Conservation (phyloP, 768 basidiomycete species). For the Calocybe gangraenosa region DNA sequence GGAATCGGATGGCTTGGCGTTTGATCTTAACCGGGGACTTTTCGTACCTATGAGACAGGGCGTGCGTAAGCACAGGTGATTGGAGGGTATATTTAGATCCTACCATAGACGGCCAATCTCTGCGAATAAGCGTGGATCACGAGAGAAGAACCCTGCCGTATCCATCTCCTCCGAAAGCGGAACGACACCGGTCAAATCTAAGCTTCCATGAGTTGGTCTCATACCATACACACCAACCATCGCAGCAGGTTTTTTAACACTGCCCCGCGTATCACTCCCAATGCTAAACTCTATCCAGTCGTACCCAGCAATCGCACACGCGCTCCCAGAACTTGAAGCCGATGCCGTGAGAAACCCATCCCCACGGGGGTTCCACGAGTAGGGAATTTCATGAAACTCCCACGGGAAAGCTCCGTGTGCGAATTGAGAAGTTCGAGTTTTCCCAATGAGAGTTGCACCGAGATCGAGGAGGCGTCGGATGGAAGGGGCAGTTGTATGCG, state of each 20-base stretch:
- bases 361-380: conserved; percentile 34
- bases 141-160: conserved; percentile 32
- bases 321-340: conserved; percentile 35
- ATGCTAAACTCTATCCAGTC: conserved; percentile 34
- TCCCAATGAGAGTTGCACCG: conserved; percentile 50
- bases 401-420: conserved; percentile 42
- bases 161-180: conserved; percentile 37
- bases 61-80: neutral
- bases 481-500: conserved; percentile 32
- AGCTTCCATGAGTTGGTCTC: conserved; percentile 28
- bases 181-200: conserved; percentile 29
- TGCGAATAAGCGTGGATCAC: conserved; percentile 27
- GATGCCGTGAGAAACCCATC: conserved; percentile 33
- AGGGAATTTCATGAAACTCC: conserved; percentile 32
- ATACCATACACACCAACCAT: conserved; percentile 34
- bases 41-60: conserved; percentile 25
- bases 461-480: conserved; percentile 41
- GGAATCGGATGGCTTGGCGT: conserved; percentile 21
- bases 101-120: conserved; percentile 26
- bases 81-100: conserved; percentile 3
- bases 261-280: conserved; percentile 36
- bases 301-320: conserved; percentile 34
- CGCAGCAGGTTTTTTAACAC: conserved; percentile 36
- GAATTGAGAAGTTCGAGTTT: conserved; percentile 50
- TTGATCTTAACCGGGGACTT: conserved; percentile 23